Evolutionary conservation across 768 basidiomycete genomes (phyloP), one percentile per base, ranked within the genome.

Genomic region (Phylloporus arenicola): DNA sequence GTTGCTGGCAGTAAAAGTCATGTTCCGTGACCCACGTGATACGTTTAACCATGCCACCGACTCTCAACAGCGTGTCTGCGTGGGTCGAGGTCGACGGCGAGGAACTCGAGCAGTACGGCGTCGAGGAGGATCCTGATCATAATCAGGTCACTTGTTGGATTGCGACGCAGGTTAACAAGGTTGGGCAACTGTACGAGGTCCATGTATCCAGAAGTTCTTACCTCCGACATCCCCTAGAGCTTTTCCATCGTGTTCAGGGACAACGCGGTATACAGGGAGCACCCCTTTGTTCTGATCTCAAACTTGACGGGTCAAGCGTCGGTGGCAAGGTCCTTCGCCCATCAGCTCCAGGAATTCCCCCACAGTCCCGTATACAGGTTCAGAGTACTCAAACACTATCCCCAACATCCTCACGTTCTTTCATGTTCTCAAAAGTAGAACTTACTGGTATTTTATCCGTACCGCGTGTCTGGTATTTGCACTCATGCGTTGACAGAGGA

Each of bases 71-170:
- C 11, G 7, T 69, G 46, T 58, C 55, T 20, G 56, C 65, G 6
- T 67, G 65, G 58, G 45, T 67, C 10, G 60, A 62, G 45, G 65
- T 68, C 20, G 67, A 65, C 20, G 63, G 57, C 1, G 44, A 50
- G 27, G 51, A 57, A 54, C 53, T 67, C 45, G 60, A 68, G 8
- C 54, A 60, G 39, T 61, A 67, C 24, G 51, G 57, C 2, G 43
- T 69, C 20, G 58, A 67, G 30, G 54, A 57, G 17, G 39, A 51
- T 46, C 38, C 12, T 3, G 51, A 38, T 10, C 48, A 41, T 12
- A 57, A 50, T 27, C 50, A 17, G 34, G 64, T 67, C 3, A 56
- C 63, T 43, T 69, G 65, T 39, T 67, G 65, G 67, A 63, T 61
- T 17, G 44, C 65, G 2, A 50, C 63, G 31, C 65, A 69, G 22